A percentile compares a stretch with the other conserved stretches of the same genome.
Evolutionary conservation across 2,329 filamentous ascomycete genomes (phyloP).

Genomic region (Neoscytalidium dimidiatum): DNA sequence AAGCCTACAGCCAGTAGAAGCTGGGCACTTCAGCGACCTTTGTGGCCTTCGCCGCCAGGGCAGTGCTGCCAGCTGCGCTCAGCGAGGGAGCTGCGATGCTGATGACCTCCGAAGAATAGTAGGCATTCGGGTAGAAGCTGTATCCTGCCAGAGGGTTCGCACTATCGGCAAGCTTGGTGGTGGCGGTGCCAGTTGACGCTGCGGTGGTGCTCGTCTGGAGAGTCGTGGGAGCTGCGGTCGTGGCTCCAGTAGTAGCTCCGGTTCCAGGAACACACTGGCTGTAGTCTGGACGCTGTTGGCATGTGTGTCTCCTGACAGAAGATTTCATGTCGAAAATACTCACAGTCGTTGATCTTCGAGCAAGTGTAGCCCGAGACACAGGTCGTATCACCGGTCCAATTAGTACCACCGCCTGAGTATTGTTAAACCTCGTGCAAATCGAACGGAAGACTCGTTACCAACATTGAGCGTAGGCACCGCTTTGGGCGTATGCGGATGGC

Average conservation of each 20-base stretch:
- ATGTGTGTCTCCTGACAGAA: background rate
- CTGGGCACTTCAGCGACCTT: conserved; percentile 53
- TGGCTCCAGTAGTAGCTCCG: conserved; percentile 21
- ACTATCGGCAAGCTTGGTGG: conserved; percentile 20
- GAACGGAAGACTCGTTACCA: background rate
- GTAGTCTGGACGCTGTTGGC: conserved; percentile 25
- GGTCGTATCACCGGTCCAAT: conserved; percentile 13
- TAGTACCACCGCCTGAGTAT: conserved; percentile 6
- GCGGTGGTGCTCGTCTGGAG: conserved; percentile 23
- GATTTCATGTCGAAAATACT: background rate
- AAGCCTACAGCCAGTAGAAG: conserved; percentile 52
- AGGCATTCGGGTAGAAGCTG: conserved; percentile 54
- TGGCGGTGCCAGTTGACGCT: conserved; percentile 13
- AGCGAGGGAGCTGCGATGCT: conserved; percentile 63
- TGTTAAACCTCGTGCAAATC: background rate
- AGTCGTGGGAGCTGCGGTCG: conserved; percentile 23
- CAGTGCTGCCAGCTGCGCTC: conserved; percentile 41
- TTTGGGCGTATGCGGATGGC: conserved; percentile 8
- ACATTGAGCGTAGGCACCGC: conserved; percentile 17
- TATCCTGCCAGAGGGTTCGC: conserved; percentile 53
- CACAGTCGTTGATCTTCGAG: conserved; percentile 25
- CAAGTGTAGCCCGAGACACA: conserved; percentile 25
- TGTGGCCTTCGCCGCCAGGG: conserved; percentile 53
- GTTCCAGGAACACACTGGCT: conserved; percentile 27
- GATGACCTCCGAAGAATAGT: conserved; percentile 56